phyloP scores from a whole-genome alignment of 345 rosid species.

The Rhizophora mangle region DNA sequence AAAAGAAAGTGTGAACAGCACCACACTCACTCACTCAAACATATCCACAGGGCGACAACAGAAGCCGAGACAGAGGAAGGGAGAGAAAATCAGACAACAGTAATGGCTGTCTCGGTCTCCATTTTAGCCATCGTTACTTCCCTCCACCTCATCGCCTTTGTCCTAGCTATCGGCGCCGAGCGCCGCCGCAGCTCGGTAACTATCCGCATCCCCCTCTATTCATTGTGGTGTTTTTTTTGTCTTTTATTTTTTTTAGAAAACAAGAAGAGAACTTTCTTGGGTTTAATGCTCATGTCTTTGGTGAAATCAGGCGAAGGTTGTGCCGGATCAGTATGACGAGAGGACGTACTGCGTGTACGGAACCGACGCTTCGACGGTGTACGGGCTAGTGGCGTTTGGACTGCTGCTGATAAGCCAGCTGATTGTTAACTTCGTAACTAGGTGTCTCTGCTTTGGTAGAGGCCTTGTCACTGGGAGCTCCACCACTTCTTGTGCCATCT shows the following conservation, averaged over 20 bases:
- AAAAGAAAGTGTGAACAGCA: no score
- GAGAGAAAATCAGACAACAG: not conserved
- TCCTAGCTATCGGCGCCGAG: slow-evolving; percentile 91
- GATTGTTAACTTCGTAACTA: slow-evolving; percentile 68
- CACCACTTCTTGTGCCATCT: slow-evolving; percentile 51
- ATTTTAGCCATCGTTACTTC: slow-evolving; percentile 50
- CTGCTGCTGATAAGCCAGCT: slow-evolving; percentile 66
- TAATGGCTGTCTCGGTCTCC: slow-evolving; percentile 70
- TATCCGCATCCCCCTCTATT: slow-evolving; percentile 7
- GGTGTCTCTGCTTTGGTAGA: slow-evolving; percentile 83
- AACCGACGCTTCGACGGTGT: slow-evolving; percentile 77
- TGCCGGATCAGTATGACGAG: slow-evolving; percentile 79
- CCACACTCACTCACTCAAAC: no score
- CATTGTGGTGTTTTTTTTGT: not conserved
- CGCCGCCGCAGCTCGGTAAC: slow-evolving; percentile 91
- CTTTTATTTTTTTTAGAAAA: not conserved
- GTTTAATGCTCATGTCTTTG: not conserved
- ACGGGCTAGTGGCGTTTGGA: slow-evolving; percentile 78
- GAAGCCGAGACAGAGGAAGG: no score
- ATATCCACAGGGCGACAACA: no score
- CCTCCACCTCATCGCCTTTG: slow-evolving; percentile 87
- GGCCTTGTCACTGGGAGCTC: slow-evolving; percentile 68
- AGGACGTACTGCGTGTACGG: slow-evolving; percentile 61
- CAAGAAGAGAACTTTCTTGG: no score
- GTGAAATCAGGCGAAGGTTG: slow-evolving; percentile 49